These are phyloP conservation scores for Amylocarpus encephaloides DNA, from an alignment of 2,329 filamentous ascomycete genomes.

Conservation along the genomic window DNA sequence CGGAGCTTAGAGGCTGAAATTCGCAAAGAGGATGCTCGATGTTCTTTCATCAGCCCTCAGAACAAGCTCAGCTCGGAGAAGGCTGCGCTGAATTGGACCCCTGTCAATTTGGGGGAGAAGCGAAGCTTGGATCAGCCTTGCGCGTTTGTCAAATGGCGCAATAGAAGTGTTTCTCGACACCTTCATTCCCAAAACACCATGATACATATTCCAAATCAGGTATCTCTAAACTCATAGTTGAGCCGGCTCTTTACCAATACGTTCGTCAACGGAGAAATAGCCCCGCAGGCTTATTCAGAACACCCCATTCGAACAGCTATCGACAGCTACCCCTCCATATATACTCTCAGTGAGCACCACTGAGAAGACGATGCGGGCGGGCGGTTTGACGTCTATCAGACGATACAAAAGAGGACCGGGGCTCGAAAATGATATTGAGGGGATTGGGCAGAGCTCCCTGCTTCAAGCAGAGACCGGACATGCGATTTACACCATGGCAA, in stretches of 20 bases:
- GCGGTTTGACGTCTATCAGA: conserved; percentile 10
- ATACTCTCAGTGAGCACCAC: background rate
- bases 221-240: no score
- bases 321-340: conserved; percentile 23
- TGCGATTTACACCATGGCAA: conserved; percentile 21
- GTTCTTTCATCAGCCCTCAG: conserved; percentile 1
- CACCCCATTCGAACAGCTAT: conserved; percentile 1
- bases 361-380: conserved; percentile 20
- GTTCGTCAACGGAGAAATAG: no score
- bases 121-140: conserved; percentile 3
- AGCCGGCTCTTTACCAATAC: no score
- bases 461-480: conserved; percentile 21
- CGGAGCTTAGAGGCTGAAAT: conserved; percentile 10
- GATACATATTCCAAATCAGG: no score
- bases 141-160: conserved; percentile 17
- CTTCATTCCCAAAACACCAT: background rate
- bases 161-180: conserved; percentile 16
- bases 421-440: conserved; percentile 27
- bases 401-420: conserved; percentile 12
- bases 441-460: conserved; percentile 27
- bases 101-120: conserved; percentile 3
- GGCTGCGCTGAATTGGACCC: background rate
- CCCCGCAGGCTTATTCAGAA: background rate
- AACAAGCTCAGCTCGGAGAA: background rate
- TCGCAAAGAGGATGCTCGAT: conserved; percentile 5